A percentile compares a stretch with the other conserved stretches of the same genome.
phyloP scores from a whole-genome alignment of 1,284 basidiomycete species.

The Pholiota adiposa region DNA sequence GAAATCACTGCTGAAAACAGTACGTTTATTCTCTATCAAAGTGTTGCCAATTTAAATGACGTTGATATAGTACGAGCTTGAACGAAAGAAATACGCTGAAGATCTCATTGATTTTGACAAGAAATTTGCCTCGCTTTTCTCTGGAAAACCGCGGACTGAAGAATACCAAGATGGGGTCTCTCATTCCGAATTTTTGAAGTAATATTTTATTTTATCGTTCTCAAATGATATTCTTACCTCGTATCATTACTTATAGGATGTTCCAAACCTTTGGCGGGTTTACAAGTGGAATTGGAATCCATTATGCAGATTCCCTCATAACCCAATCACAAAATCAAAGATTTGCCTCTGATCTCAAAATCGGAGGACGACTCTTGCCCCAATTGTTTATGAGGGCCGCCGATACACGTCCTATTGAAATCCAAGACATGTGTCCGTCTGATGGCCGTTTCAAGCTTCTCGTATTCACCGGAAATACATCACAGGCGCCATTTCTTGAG shows the following conservation, averaged over 20 bases:
- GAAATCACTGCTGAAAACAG: constrained; percentile 70
- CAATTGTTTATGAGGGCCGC: constrained; percentile 66
- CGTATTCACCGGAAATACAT: constrained; percentile 65
- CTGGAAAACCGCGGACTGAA: constrained; percentile 69
- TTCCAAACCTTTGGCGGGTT: constrained; percentile 65
- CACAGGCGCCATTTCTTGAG: constrained; percentile 39
- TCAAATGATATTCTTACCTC: not conserved
- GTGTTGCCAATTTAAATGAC: not conserved
- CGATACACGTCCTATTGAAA: constrained; percentile 62
- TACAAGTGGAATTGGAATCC: constrained; percentile 68
- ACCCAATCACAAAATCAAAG: constrained; percentile 49
- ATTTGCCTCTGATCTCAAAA: constrained; percentile 48
- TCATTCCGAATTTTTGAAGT: constrained; percentile 69
- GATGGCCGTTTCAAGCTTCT: constrained; percentile 78
- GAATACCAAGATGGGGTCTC: constrained; percentile 64
- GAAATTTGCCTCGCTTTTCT: constrained; percentile 75
- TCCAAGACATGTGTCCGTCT: constrained; percentile 72
- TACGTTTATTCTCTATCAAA: constrained; percentile 36
- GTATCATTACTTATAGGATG: constrained; percentile 40
- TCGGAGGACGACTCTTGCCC: constrained; percentile 66
- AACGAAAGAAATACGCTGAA: constrained; percentile 76
- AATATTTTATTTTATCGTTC: constrained; percentile 21
- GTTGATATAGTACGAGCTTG: constrained; percentile 63
- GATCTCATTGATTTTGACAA: constrained; percentile 85
- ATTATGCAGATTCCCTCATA: constrained; percentile 59